These are phyloP conservation scores for Phytophthora capsici DNA, from an alignment of 352 stramenopile species.

Conservation along the genomic window DNA sequence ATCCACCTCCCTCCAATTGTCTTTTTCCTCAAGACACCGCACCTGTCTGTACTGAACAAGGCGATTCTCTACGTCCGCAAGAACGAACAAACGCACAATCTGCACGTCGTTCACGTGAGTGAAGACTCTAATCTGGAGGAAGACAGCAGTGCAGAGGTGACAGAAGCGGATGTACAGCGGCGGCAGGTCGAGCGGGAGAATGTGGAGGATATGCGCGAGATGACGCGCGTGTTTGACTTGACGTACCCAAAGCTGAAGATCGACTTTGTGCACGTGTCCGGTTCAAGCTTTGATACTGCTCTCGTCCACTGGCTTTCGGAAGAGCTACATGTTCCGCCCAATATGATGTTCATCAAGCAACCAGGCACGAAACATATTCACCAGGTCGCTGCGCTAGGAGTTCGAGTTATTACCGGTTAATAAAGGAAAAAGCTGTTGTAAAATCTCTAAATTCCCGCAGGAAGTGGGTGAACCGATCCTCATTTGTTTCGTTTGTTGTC, in stretches of 20 bases:
- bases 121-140: slow-evolving; percentile 39
- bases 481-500: too few relatives aligned
- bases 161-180: slow-evolving; percentile 42
- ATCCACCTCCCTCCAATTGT: slow-evolving; percentile 89
- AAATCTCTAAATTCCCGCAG: too few relatives aligned
- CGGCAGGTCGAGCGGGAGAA: slow-evolving; percentile 44
- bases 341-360: slow-evolving; percentile 95
- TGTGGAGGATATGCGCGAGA: slow-evolving; percentile 76
- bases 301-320: slow-evolving; percentile 88
- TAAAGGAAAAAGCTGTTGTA: background rate
- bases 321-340: slow-evolving; percentile 79
- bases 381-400: slow-evolving; percentile 84
- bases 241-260: slow-evolving; percentile 95
- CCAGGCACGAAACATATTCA: slow-evolving; percentile 90
- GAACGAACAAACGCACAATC: slow-evolving; percentile 93
- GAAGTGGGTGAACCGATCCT: too few relatives aligned
- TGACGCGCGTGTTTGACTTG: slow-evolving; percentile 81
- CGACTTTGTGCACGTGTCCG: slow-evolving; percentile 81
- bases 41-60: slow-evolving; percentile 93
- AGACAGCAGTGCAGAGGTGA: slow-evolving; percentile 40
- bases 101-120: slow-evolving; percentile 90
- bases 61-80: slow-evolving; percentile 93
- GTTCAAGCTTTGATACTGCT: slow-evolving; percentile 72
- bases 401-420: slow-evolving; percentile 89
- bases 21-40: slow-evolving; percentile 91